Evolutionary conservation across 2,329 filamentous ascomycete genomes (phyloP).

Genomic region (Trichoderma sp.): DNA sequence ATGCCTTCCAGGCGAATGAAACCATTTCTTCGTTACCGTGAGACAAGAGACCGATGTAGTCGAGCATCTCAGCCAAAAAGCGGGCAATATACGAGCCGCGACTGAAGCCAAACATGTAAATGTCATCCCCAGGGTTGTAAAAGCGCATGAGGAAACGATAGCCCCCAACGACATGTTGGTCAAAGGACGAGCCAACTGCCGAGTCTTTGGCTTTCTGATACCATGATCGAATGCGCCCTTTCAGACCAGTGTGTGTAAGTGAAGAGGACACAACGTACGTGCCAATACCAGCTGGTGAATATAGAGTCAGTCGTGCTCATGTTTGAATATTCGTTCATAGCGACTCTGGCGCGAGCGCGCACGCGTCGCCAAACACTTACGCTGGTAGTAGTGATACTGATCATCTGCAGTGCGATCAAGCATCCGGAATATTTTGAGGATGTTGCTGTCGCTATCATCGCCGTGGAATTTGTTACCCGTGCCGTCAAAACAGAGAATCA

Average conservation of each 20-base stretch:
- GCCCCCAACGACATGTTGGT: slow-evolving; percentile 77
- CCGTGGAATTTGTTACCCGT: slow-evolving; percentile 64
- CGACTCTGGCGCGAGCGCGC: not conserved
- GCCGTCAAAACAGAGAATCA: slow-evolving; percentile 61
- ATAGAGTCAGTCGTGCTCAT: slow-evolving; percentile 35
- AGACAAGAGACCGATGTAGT: slow-evolving; percentile 74
- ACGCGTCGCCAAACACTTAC: slow-evolving; percentile 36
- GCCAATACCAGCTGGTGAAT: slow-evolving; percentile 60
- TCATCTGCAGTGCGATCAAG: slow-evolving; percentile 60
- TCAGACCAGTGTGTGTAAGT: slow-evolving; percentile 54
- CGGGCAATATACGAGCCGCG: slow-evolving; percentile 71
- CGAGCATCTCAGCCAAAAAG: slow-evolving; percentile 79
- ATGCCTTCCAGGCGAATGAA: slow-evolving; percentile 79
- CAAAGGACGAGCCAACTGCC: slow-evolving; percentile 75
- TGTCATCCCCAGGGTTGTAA: slow-evolving; percentile 61
- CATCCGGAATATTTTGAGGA: slow-evolving; percentile 70
- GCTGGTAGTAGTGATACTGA: slow-evolving; percentile 64
- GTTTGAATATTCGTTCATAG: slow-evolving; percentile 24
- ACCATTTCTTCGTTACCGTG: slow-evolving; percentile 86
- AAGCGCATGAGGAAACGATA: slow-evolving; percentile 78
- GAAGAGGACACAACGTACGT: slow-evolving; percentile 65
- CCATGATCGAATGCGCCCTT: slow-evolving; percentile 61
- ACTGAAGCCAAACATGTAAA: slow-evolving; percentile 73
- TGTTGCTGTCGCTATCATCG: slow-evolving; percentile 61
- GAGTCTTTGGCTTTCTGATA: slow-evolving; percentile 74